Base-by-base conservation (phyloP, 2,329 filamentous ascomycete genomes). In the Lomentospora prolificans region DNA sequence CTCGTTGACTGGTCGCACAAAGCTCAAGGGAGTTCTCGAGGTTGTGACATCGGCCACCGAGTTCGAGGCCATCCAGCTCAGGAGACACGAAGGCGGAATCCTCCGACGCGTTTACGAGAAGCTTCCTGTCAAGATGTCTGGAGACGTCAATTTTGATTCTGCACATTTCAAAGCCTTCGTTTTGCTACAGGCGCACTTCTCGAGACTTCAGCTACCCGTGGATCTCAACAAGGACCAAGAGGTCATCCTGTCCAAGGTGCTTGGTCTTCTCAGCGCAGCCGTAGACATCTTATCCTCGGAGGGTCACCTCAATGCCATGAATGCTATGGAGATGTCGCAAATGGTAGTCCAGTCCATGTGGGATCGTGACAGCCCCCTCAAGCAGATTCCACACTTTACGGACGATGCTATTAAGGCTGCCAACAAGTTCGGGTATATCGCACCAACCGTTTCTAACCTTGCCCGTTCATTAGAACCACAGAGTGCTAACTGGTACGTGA, bases 321-420 rank as follows among this genome's bases (percentile, higher is more conserved):
- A 87, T 64, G 94, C 94, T 27, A 99, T 99, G 92, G 94, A 99
- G 70, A 90, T 99, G 81, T 95, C 89, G 10, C 94, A 99, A 68
- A 99, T 99, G 94, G 89, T 95, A 55, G 91, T 99, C 3, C 94
- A 99, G 72, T 91, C 87, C 52, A 96, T 97, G 89, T 99, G 94
- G 94, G 92, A 99, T 72, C 87, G 91, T 57, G 94, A 99, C 69
- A 95, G 89, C 64, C 91, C 94, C 39, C 79, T 99, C 62, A 96
- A 96, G 75, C 94, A 99, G 71, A 96, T 99, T 65, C 94, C 94
- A 62, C 90, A 97, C 74, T 97, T 97, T 69, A 83, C 86, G 14
- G 81, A 86, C 36, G 86, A 92, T 59, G 86, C 87, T 53, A 85
- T 97, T 62, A 87, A 92, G 70, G 87, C 83, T 60, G 90, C 89